Evolutionary conservation across 139 green algal species (phyloP).

Genomic region (Astrephomene gubernaculifera): DNA sequence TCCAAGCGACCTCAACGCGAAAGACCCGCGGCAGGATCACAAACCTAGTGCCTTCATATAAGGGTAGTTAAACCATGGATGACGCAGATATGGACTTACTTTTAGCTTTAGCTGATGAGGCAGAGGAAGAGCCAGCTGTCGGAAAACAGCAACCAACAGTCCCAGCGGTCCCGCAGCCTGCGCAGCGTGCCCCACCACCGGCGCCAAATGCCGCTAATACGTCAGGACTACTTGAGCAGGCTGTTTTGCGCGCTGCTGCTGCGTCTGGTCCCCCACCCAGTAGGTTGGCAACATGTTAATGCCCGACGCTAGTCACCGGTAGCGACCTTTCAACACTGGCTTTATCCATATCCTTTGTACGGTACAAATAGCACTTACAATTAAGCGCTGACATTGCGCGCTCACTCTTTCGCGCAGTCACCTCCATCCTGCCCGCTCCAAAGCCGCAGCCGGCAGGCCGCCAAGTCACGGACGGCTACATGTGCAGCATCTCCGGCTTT

Average conservation of each 20-base stretch:
- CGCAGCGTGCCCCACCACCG: too few relatives aligned
- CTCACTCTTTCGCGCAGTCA: not conserved
- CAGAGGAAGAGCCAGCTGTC: not conserved
- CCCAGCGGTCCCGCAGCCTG: not conserved
- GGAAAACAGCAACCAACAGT: not conserved
- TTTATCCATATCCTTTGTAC: too few relatives aligned
- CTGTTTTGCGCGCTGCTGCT: not conserved
- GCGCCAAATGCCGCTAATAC: too few relatives aligned
- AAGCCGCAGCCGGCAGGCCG: not conserved
- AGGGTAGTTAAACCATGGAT: constrained; percentile 39
- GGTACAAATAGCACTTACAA: too few relatives aligned
- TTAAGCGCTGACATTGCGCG: not conserved
- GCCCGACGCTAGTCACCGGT: not conserved
- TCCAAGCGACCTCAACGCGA: too few relatives aligned
- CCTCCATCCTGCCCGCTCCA: not conserved
- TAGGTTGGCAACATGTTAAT: not conserved
- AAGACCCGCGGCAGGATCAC: too few relatives aligned
- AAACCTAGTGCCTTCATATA: too few relatives aligned
- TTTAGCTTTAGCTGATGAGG: constrained; percentile 19
- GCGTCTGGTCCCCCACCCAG: too few relatives aligned
- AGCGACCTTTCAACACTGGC: not conserved
- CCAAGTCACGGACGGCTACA: constrained; percentile 18
- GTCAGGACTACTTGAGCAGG: not conserved
- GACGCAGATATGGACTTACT: constrained; percentile 27
- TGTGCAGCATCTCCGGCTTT: constrained; percentile 27